Evolutionary conservation across 805 yeast genomes (phyloP), one percentile per base, ranked within the genome.

Genomic region (Cyberlindnera suaveolens): DNA sequence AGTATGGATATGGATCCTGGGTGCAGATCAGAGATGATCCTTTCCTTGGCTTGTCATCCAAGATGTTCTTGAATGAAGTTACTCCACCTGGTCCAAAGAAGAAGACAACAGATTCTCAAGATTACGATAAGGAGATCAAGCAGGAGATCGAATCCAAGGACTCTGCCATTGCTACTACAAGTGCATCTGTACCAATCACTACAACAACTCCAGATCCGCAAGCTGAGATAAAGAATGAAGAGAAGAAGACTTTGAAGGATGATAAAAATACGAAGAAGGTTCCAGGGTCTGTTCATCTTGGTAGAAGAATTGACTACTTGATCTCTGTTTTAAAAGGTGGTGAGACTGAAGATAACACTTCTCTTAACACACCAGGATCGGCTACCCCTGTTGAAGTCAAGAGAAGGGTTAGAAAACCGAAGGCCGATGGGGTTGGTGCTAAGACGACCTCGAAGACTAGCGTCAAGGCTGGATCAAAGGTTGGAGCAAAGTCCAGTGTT

Each of bases 1-100:
- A 87, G 64, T 90, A 90, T 64, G 99, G 99, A 0, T 90, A 88
- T 62, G 98, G 98, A 15, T 82, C 96, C 1, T 93, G 99, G 99
- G 61, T 75, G 3, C 90, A 85, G 57, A 90, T 93, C 37, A 74
- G 99, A 58, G 99, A 93, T 65, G 99, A 93, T 65, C 98, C 99
- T 2, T 74, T 87, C 41, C 71, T 93, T 45, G 90, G 89, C 10
- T 70, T 93, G 47, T 85, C 87, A 48, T 87, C 88, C 53, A 93
- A 88, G 68, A 67, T 93, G 51, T 93, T 79, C 56, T 70, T 93
- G 53, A 77, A 71, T 44, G 81, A 77, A 44, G 64, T 62, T 37
- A 49, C 65, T 17, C 51, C 59, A 26, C 65, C 63, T 51, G 62
- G 56, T 41, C 61, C 62, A 42, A 65, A 61, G 44, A 63, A 66